These are phyloP conservation scores for Silene coronaria DNA, from an alignment of 179 eudicot genomes.

Conservation along the genomic window DNA sequence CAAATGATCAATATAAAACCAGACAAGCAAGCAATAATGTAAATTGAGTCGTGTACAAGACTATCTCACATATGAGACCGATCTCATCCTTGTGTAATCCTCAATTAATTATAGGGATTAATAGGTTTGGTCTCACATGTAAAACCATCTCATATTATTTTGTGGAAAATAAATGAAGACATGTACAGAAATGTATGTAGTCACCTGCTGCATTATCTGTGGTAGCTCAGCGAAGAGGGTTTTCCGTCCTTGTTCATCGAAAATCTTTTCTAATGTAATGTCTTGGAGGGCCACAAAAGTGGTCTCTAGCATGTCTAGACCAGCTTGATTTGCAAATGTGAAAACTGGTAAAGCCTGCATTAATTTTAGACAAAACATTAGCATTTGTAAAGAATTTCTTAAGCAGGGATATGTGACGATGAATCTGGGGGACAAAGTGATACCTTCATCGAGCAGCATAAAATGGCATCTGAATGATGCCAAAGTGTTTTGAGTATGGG, in stretches of 20 bases:
- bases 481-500: conserved; percentile 60
- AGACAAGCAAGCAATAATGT: not conserved
- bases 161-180: not conserved
- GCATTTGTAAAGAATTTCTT: too few relatives aligned
- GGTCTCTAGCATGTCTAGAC: conserved; percentile 78
- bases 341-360: conserved; percentile 65
- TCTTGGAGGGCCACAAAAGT: conserved; percentile 74
- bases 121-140: too few relatives aligned
- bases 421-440: not conserved
- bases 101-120: too few relatives aligned
- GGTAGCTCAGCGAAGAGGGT: conserved; percentile 53
- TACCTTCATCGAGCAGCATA: conserved; percentile 94
- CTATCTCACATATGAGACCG: too few relatives aligned
- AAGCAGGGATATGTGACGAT: too few relatives aligned
- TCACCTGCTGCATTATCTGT: conserved; percentile 75
- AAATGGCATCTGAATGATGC: conserved; percentile 76
- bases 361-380: not conserved
- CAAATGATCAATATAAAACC: not conserved
- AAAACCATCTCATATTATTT: too few relatives aligned
- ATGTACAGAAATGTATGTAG: not conserved
- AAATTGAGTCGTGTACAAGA: too few relatives aligned
- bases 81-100: too few relatives aligned
- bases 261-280: conserved; percentile 55
- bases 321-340: conserved; percentile 75
- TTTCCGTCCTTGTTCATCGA: conserved; percentile 64